Evolutionary conservation across 1,139 yeast species (phyloP).

Genomic region (Tardiomyces blankii): DNA sequence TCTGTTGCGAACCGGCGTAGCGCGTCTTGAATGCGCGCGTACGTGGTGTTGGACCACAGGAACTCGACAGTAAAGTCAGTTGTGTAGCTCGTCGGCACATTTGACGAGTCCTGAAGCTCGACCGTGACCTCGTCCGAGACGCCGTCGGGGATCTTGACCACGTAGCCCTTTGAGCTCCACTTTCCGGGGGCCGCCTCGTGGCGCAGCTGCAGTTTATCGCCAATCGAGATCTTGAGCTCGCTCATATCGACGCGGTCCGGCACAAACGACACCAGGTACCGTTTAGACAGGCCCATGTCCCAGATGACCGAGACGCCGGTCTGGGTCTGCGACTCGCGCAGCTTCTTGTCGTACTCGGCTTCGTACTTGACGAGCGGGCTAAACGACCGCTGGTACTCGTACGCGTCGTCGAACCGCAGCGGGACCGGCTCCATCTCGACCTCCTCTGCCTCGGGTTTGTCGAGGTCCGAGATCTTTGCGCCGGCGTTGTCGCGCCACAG

Average conservation of each 20-base stretch:
- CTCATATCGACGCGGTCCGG: constrained; percentile 44
- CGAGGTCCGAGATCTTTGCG: constrained; percentile 47
- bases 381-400: constrained; percentile 74
- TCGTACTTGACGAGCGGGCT: constrained; percentile 78
- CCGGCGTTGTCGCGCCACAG: constrained; percentile 68
- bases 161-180: constrained; percentile 51
- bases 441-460: constrained; percentile 40
- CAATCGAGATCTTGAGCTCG: constrained; percentile 68
- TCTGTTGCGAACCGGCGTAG: constrained; percentile 61
- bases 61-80: constrained; percentile 76
- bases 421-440: constrained; percentile 60
- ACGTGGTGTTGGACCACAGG: constrained; percentile 82
- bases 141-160: constrained; percentile 61
- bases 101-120: constrained; percentile 41
- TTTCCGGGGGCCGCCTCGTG: constrained; percentile 18
- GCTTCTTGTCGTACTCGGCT: constrained; percentile 63
- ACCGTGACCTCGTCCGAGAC: constrained; percentile 61
- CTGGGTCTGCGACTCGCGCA: constrained; percentile 71
- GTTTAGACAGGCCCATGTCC: constrained; percentile 57
- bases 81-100: constrained; percentile 47
- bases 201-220: constrained; percentile 68
- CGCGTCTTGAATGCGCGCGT: constrained; percentile 76
- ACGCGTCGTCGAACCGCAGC: constrained; percentile 73
- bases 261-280: constrained; percentile 59
- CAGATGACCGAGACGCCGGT: constrained; percentile 67